Conservation (phyloP, 2,329 filamentous ascomycete species). For the Aureobasidium vineae region DNA sequence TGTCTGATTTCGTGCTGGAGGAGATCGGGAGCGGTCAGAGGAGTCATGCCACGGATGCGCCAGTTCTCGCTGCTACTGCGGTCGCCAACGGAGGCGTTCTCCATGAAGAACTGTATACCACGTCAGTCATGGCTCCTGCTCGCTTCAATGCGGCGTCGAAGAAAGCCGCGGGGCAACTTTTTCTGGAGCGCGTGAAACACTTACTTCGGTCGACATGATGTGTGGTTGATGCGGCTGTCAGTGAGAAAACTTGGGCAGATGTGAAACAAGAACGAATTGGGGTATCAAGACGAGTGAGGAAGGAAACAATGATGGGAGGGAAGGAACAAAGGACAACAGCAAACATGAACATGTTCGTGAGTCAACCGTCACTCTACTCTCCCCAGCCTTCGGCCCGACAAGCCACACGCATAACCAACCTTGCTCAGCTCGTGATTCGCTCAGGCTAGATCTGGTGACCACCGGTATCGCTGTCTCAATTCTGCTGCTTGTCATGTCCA, state of each 20-base stretch:
- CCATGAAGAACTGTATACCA: conserved; percentile 48
- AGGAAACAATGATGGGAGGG: neutral
- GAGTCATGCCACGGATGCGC: conserved; percentile 78
- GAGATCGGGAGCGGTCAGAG: conserved; percentile 85
- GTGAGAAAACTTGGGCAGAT: neutral
- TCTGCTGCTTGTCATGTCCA: neutral
- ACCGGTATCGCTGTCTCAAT: conserved; percentile 8
- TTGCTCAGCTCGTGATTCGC: conserved; percentile 7
- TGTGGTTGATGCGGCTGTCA: neutral
- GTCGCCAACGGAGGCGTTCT: conserved; percentile 52
- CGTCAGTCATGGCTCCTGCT: conserved; percentile 24
- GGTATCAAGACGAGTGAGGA: neutral
- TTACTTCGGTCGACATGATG: conserved; percentile 16
- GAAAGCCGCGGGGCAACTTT: conserved; percentile 9
- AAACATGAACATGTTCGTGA: conserved; percentile 10
- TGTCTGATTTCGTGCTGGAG: conserved; percentile 88
- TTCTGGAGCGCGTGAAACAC: neutral
- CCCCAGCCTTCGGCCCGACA: conserved; percentile 6
- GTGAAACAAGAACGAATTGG: neutral
- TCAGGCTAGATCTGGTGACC: conserved; percentile 3
- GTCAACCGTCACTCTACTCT: neutral
- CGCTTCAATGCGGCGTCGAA: neutral
- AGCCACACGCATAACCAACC: neutral
- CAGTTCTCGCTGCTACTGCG: conserved; percentile 51
- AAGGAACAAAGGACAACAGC: neutral